Base-by-base conservation (phyloP, 1,284 basidiomycete genomes). In the Sporisorium graminicola region DNA sequence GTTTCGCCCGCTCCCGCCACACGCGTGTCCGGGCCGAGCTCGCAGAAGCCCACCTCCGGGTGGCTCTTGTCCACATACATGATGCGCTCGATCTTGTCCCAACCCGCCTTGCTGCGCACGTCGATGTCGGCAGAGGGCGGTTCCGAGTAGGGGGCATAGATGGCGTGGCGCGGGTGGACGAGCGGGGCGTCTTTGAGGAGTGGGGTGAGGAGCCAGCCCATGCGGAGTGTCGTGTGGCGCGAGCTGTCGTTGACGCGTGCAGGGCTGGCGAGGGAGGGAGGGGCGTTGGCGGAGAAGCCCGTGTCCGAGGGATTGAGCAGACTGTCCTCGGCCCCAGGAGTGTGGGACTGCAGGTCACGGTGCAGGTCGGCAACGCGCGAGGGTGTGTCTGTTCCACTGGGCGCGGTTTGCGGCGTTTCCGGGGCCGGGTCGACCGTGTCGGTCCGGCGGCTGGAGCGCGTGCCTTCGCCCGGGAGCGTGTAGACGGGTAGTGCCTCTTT, bases 31-130 rank as follows among this genome's bases (percentile, higher is more conserved):
- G 58, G 42, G 0, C 10, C 55, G 12, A 85, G 65, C 68, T 83
- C 82, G 49, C 75, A 62, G 59, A 78, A 85, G 1, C 84, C 84
- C 0, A 84, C 79, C 33, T 85, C 82, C 12, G 82, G 82, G 10
- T 58, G 65, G 12, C 62, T 3, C 3, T 62, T 24, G 37, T 81
- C 83, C 26, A 42, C 47, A 44, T 74, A 71, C 83, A 81, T 79
- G n/a, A 43, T 58, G 26, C 62, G 37, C 35, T 46, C 53, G 18
- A 72, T 13, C n/a, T 27, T 62, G 14, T 76, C 71, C 58, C 70
- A 59, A 22, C 70, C 62, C 2, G 70, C 31, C 27, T 46, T 67
- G 37, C 56, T 49, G 10, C 61, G 42, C 50, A 72, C 50, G 26
- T 74, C 60, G 24, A 24, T 18, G 46, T 66, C 22, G 27, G 62